These are phyloP conservation scores for Silene coronaria DNA, from an alignment of 179 eudicot genomes.

Conservation along the genomic window DNA sequence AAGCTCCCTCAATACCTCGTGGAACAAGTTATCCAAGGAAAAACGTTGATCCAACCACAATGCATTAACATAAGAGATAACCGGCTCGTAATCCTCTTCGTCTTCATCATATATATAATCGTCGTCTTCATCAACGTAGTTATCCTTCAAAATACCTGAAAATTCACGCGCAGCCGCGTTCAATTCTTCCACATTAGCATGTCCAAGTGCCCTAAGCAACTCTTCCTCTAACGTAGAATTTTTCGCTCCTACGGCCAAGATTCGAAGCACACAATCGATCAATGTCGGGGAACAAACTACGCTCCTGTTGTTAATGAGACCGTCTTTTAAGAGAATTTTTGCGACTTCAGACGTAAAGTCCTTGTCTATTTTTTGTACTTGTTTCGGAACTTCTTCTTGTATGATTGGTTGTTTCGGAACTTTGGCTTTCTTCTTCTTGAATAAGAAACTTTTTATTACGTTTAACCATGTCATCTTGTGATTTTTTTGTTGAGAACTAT, in stretches of 20 bases:
- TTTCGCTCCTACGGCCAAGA: neutral
- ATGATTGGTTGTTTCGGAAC: neutral
- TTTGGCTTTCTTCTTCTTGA: slow-evolving; percentile 1
- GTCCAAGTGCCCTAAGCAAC: neutral
- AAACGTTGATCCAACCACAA: neutral
- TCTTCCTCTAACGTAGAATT: neutral
- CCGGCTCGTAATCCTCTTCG: neutral
- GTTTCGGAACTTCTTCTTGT: neutral
- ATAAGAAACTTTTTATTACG: neutral
- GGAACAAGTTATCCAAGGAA: neutral
- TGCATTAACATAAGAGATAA: neutral
- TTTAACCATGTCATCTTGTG: neutral
- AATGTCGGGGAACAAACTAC: neutral
- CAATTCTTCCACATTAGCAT: neutral
- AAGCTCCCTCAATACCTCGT: neutral
- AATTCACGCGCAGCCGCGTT: neutral
- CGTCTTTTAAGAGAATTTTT: neutral
- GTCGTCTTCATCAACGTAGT: neutral
- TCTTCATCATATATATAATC: neutral
- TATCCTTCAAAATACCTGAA: neutral
- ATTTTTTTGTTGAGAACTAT: neutral
- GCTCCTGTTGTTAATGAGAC: neutral
- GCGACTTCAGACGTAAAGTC: neutral
- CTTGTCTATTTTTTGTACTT: neutral
- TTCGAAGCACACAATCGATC: neutral